A percentile compares a stretch with the other conserved stretches of the same genome.
phyloP scores from a whole-genome alignment of 2,329 filamentous ascomycete species.

The Arthrobotrys megalospora region DNA sequence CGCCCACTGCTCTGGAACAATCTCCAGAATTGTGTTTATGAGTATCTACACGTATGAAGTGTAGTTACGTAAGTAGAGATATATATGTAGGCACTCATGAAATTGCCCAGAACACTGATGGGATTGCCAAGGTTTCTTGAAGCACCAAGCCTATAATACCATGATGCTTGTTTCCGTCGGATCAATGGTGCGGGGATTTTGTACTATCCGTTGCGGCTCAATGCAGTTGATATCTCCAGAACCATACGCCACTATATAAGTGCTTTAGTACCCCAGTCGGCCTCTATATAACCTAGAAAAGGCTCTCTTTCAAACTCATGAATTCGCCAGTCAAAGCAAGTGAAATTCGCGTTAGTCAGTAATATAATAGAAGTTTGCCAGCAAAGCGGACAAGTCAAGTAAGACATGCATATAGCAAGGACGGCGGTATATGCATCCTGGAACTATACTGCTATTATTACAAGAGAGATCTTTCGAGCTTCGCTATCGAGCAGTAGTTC shows the following conservation, averaged over 20 bases:
- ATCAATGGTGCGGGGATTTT: background rate
- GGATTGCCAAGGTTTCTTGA: constrained; percentile 14
- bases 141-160: background rate
- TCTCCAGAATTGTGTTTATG: too few relatives aligned
- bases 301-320: too few relatives aligned
- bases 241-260: too few relatives aligned
- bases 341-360: background rate
- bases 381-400: background rate
- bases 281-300: too few relatives aligned
- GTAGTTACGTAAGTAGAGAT: too few relatives aligned
- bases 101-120: too few relatives aligned
- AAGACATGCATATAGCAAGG: background rate
- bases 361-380: background rate
- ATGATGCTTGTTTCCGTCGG: background rate
- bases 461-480: background rate
- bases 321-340: too few relatives aligned
- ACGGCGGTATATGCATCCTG: too few relatives aligned
- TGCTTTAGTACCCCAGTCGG: too few relatives aligned
- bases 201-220: background rate
- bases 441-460: background rate
- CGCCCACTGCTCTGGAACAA: too few relatives aligned
- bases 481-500: background rate
- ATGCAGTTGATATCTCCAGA: background rate
- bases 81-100: too few relatives aligned
- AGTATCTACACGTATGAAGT: too few relatives aligned